A percentile compares a stretch with the other conserved stretches of the same genome.
Conservation (phyloP, 306 rosid genomes). For the Sesbania bispinosa region DNA sequence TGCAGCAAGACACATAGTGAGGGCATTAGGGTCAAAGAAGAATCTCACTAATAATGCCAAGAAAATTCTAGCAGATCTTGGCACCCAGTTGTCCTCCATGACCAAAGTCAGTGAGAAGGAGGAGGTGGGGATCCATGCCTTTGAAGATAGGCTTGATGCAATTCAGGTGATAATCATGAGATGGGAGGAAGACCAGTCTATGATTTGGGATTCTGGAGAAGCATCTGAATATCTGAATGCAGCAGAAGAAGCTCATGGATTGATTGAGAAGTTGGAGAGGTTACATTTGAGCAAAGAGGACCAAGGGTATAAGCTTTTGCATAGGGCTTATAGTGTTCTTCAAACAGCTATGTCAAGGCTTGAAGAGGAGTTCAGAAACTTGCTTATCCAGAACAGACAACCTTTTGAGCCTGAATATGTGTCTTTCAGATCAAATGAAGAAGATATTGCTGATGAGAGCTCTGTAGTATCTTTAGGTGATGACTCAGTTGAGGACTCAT, state of each 20-base stretch:
- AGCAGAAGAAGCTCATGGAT: conserved; percentile 48
- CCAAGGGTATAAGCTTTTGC: conserved; percentile 37
- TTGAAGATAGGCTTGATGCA: conserved; percentile 38
- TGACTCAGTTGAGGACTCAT: conserved; percentile 61
- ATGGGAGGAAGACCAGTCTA: conserved; percentile 75
- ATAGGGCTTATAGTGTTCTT: conserved; percentile 66
- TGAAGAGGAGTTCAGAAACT: conserved; percentile 71
- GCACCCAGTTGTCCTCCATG: conserved; percentile 54
- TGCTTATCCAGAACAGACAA: conserved; percentile 70
- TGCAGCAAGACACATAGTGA: conserved; percentile 63
- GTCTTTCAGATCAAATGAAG: conserved; percentile 73
- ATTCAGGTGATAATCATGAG: conserved; percentile 60
- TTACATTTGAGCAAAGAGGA: conserved; percentile 49
- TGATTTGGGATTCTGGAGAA: conserved; percentile 80
- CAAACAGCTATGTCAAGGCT: conserved; percentile 85
- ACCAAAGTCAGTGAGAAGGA: conserved; percentile 31
- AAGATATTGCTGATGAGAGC: conserved; percentile 53
- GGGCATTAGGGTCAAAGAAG: conserved; percentile 64
- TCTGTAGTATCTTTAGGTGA: conserved; percentile 72
- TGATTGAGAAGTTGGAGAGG: conserved; percentile 57
- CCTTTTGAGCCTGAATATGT: conserved; percentile 68
- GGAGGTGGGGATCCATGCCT: conserved; percentile 35
- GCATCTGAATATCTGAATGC: conserved; percentile 60
- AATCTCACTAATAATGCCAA: conserved; percentile 58
- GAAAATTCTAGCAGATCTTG: conserved; percentile 71